Base-by-base conservation (phyloP, 805 yeast genomes). In the Teunomyces tritomae region DNA sequence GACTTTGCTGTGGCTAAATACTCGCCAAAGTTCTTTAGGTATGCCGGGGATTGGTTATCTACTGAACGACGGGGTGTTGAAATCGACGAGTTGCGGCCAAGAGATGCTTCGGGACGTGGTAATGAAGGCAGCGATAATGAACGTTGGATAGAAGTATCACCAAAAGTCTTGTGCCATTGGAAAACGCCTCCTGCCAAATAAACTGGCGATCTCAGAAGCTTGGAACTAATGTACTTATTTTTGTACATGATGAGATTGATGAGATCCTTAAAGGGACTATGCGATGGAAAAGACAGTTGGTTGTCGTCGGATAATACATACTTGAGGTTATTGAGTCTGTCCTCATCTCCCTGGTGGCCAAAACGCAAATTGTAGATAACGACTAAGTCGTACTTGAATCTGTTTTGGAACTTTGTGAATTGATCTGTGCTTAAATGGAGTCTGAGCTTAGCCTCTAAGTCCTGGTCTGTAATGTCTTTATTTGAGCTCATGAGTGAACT, bases 371-470 rank as follows among this genome's bases (percentile, higher is more conserved):
- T 88, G 58, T 89, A 83, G 1, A 87, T 55, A 2, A 91, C 83
- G 1, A 92, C 71, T 39, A 82, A 66, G 43, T 85, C 88, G 59
- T 77, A 89, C 9, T 59, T 54, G 47, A 73, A 64, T 53, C 96
- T 67, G 3, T 69, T 63, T 17, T 67, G 62, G 56, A 90, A 90
- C 43, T 77, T 53, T 1, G 57, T 60, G 44, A 76, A 76, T 57
- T 89, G 94, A 3, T 62, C 61, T 10, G 72, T 73, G 2, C 90
- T 80, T 11, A 87, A 72, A 2, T 79, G 74, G 11, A 80, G 62
- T 49, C 83, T 67, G 8, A 92, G 76, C 41, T 79, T 67, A 37
- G 73, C 76, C 55, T 85, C 87, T n/a, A 91, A 66, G 46, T 85
- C 92, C n/a, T 62, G 65, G 56, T 87, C 88, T 0, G 79, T 71